phyloP scores from a whole-genome alignment of 768 basidiomycete species.

The Suillus decipiens region DNA sequence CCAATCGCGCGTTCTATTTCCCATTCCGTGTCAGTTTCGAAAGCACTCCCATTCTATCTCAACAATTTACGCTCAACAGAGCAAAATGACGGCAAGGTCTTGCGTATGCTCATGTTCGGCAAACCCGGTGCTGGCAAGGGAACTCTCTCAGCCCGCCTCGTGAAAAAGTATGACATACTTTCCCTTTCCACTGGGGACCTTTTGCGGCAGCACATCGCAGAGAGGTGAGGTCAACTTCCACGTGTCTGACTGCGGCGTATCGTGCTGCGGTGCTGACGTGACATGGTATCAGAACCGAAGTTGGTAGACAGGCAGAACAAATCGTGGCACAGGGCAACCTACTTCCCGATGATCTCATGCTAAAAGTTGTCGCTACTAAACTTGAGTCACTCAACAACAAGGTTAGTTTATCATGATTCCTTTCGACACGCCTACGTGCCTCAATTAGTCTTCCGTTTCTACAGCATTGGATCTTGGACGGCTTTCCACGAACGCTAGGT shows the following conservation, averaged over 20 bases:
- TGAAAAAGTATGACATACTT: slow-evolving; percentile 78
- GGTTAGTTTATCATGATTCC: slow-evolving; percentile 39
- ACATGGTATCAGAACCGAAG: slow-evolving; percentile 48
- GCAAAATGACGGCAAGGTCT: slow-evolving; percentile 25
- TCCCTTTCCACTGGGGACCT: slow-evolving; percentile 85
- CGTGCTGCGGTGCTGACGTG: neutral
- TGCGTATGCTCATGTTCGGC: slow-evolving; percentile 59
- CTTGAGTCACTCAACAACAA: slow-evolving; percentile 66
- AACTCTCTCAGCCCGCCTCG: slow-evolving; percentile 73
- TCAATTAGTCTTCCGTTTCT: slow-evolving; percentile 2
- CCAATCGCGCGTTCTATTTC: slow-evolving; percentile 27
- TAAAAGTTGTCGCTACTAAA: slow-evolving; percentile 73
- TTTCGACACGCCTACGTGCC: neutral
- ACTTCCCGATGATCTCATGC: slow-evolving; percentile 77
- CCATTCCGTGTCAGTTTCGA: slow-evolving; percentile 34
- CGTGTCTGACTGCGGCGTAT: neutral
- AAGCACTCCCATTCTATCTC: slow-evolving; percentile 55
- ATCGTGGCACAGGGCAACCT: slow-evolving; percentile 80
- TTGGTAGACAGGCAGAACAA: slow-evolving; percentile 73
- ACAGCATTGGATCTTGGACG: slow-evolving; percentile 91
- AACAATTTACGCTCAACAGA: slow-evolving; percentile 36
- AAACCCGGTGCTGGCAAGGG: slow-evolving; percentile 82
- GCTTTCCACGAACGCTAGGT: slow-evolving; percentile 87
- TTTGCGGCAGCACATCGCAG: slow-evolving; percentile 79
- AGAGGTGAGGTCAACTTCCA: slow-evolving; percentile 41